Evolutionary conservation across 1,284 basidiomycete species (phyloP), one percentile per base, ranked within the genome.

Genomic region (Trichosporon coremiiforme): DNA sequence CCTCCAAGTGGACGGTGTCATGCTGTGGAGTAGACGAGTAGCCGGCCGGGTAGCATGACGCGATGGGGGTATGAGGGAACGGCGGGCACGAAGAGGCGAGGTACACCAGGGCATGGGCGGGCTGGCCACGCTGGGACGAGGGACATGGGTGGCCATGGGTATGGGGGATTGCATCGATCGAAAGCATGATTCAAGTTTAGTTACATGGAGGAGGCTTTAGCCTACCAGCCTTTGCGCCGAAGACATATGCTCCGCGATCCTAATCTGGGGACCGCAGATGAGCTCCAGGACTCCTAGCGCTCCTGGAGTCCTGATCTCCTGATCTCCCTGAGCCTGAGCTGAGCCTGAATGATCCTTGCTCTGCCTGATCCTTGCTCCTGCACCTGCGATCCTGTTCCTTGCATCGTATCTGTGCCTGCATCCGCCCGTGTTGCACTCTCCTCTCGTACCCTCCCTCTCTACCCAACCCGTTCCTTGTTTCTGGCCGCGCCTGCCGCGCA

Each of bases 161-260:
- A 31, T 31, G 31, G 31, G 20, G 55, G 55, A 60, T 33, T 31
- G 31, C 55, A 31, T 15, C 31, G 55, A 60, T 60, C 55, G 55
- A 60, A 31, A 60, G 55, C 55, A 60, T 60, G 55, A 60, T 60
- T 60, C 55, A 60, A 60, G 55, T 60, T 31, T 15, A 60, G 55
- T 60, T 60, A 31, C 55, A 31, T 60, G 25, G 29, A 60, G 17
- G 55, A 33, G 25, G 15, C 55, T 31, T 60, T 31, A 60, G 55
- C 55, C 55, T 60, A 60, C 55, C 55, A 60, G 55, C 55, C 55
- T 60, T 60, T 60, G 55, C 29, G 31, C 55, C 55, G 47, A 50
- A 60, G 55, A 60, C 29, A 29, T 60, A 31, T 31, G 25, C 29
- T 31, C 55, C 55, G 55, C 25, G 25, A 31, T 60, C 55, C 55